phyloP scores from a whole-genome alignment of 73 alveolate species.

The Tetrahymena thermophila region DNA sequence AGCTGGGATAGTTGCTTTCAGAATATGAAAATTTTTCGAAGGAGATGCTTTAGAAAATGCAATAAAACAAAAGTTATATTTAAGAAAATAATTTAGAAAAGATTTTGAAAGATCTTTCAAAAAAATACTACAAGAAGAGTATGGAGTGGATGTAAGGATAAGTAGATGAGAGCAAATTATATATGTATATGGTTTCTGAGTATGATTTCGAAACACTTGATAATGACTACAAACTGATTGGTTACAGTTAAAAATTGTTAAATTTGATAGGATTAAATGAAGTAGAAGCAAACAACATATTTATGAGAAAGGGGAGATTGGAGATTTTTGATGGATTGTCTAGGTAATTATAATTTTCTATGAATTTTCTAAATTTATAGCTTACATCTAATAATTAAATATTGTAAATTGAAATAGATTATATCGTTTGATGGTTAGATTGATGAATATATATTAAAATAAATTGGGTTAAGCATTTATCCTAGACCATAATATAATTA shows the following conservation, averaged over 20 bases:
- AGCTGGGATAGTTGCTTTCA: background rate
- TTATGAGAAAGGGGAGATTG: background rate
- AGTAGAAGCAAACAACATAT: background rate
- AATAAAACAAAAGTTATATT: background rate
- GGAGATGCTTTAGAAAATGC: background rate
- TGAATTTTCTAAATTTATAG: background rate
- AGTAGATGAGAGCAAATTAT: background rate
- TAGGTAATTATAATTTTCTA: background rate
- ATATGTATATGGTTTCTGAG: background rate
- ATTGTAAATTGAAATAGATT: background rate
- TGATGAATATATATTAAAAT: background rate
- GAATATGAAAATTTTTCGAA: background rate
- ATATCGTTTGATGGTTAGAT: background rate
- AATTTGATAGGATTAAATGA: background rate
- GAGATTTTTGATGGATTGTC: background rate
- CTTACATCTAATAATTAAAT: background rate
- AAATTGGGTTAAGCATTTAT: background rate
- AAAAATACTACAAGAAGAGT: background rate
- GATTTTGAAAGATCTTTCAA: background rate
- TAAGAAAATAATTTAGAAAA: background rate
- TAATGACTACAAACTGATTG: background rate
- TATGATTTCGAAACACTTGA: background rate
- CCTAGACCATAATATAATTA: background rate
- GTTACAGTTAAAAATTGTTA: background rate
- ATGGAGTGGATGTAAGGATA: background rate